Percentiles rank a stretch among this genome's conserved stretches.
Evolutionary conservation across 768 basidiomycete species (phyloP).

Genomic region (Naganishia vishniacii): DNA sequence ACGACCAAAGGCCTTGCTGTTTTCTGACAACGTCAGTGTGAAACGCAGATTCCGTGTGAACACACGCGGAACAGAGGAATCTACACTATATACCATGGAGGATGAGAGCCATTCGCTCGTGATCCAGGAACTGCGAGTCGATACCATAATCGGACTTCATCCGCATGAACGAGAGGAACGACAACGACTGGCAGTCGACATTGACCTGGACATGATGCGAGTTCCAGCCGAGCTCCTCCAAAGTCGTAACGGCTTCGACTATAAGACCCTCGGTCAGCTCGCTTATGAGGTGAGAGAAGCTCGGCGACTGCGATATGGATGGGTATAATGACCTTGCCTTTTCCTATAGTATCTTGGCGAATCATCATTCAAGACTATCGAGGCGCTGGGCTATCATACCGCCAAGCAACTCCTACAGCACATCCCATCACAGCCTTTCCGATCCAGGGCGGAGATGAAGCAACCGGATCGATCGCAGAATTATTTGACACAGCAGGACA

Average conservation of each 20-base stretch:
- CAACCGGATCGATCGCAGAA: background rate
- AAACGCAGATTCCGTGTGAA: slow-evolving; percentile 40
- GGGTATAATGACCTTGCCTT: background rate
- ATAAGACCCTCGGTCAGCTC: slow-evolving; percentile 50
- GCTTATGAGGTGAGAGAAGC: slow-evolving; percentile 49
- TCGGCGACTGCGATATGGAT: background rate
- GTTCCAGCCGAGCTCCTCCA: slow-evolving; percentile 7
- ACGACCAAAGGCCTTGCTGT: slow-evolving; percentile 56
- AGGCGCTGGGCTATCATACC: slow-evolving; percentile 54
- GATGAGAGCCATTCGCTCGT: slow-evolving; percentile 32
- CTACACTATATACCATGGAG: slow-evolving; percentile 38
- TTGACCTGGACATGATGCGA: slow-evolving; percentile 39
- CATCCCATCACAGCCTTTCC: slow-evolving; percentile 54
- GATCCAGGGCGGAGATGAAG: slow-evolving; percentile 39
- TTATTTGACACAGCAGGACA: slow-evolving; percentile 1
- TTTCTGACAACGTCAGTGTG: slow-evolving; percentile 53
- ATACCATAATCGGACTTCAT: slow-evolving; percentile 64
- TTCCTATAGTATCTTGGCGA: slow-evolving; percentile 53
- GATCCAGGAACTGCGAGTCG: slow-evolving; percentile 55
- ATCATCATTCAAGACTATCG: slow-evolving; percentile 61
- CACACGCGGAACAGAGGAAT: background rate
- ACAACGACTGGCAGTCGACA: slow-evolving; percentile 59
- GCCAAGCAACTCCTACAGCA: background rate
- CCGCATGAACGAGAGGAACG: slow-evolving; percentile 61
- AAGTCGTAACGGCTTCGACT: slow-evolving; percentile 44